phyloP scores from a whole-genome alignment of 441 rosid genomes.

The Syzygium malaccense region DNA sequence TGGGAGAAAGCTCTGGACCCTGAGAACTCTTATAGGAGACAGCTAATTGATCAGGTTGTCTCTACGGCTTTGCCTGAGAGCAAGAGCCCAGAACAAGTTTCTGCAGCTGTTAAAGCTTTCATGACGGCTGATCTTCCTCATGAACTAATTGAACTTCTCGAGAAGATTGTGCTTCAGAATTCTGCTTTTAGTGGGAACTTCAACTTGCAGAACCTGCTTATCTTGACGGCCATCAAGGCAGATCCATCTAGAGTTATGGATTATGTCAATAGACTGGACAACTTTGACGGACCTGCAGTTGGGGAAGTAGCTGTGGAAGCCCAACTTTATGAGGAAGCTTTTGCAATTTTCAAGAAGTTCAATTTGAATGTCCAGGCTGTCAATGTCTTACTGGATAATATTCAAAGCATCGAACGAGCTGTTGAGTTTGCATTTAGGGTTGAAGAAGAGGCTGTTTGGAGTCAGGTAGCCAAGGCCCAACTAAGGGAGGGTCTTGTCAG shows the following conservation, averaged over 20 bases:
- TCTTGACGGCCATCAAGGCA: slow-evolving; percentile 96
- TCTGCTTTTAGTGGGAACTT: slow-evolving; percentile 99
- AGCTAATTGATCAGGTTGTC: slow-evolving; percentile 98
- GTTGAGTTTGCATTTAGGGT: slow-evolving; percentile 98
- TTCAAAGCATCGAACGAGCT: slow-evolving; percentile 59
- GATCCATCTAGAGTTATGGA: slow-evolving; percentile 99
- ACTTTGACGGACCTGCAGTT: slow-evolving; percentile 99
- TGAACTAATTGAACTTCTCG: slow-evolving; percentile 5
- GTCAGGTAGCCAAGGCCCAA: slow-evolving; percentile 97
- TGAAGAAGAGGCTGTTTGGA: slow-evolving; percentile 98
- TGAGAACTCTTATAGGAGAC: slow-evolving; percentile 92
- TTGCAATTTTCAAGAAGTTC: slow-evolving; percentile 4
- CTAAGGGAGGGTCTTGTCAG: slow-evolving; percentile 90
- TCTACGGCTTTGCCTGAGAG: slow-evolving; percentile 99
- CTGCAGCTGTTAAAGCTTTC: slow-evolving; percentile 36
- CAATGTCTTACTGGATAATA: slow-evolving; percentile 2
- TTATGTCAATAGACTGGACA: slow-evolving; percentile 91
- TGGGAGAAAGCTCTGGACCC: slow-evolving; percentile 98
- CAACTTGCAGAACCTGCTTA: slow-evolving; percentile 93
- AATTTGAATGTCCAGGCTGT: slow-evolving; percentile 6
- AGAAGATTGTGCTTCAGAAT: slow-evolving; percentile 73
- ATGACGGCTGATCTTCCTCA: slow-evolving; percentile 5
- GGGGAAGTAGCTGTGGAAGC: slow-evolving; percentile 99
- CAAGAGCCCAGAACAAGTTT: slow-evolving; percentile 99
- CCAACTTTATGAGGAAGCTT: slow-evolving; percentile 29